A percentile compares a stretch with the other conserved stretches of the same genome.
Evolutionary conservation across 192 early-diverging fungal species (phyloP).

Genomic region (Glomus cerebriforme): DNA sequence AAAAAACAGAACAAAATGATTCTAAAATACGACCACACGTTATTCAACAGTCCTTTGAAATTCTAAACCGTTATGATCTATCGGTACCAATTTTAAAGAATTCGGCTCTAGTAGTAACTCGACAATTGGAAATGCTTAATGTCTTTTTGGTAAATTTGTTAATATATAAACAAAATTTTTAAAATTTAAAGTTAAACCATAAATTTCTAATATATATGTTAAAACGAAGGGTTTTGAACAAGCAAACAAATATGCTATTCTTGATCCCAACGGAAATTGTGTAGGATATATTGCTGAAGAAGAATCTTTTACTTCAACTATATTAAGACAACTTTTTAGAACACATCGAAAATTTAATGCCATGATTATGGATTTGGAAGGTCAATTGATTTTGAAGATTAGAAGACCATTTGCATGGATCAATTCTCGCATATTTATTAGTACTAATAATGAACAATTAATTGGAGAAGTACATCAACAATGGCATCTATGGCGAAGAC

Average conservation of each 20-base stretch:
- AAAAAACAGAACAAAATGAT: neutral
- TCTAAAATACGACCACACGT: neutral
- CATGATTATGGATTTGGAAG: conserved; percentile 67
- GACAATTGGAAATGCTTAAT: conserved; percentile 88
- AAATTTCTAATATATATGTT: neutral
- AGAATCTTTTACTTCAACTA: conserved; percentile 52
- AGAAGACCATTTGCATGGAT: conserved; percentile 72
- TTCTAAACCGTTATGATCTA: conserved; percentile 2
- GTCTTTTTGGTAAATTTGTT: conserved; percentile 50
- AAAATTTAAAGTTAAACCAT: neutral
- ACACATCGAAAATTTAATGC: conserved; percentile 80
- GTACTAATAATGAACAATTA: conserved; percentile 54
- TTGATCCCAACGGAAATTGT: conserved; percentile 61
- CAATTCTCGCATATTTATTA: conserved; percentile 75
- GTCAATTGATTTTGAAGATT: conserved; percentile 72
- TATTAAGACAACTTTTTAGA: conserved; percentile 71
- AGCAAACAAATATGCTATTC: conserved; percentile 84
- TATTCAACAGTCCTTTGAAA: neutral
- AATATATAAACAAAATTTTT: neutral
- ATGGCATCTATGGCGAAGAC: conserved; percentile 79
- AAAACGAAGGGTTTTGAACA: conserved; percentile 72
- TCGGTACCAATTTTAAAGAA: conserved; percentile 51
- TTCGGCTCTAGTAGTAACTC: conserved; percentile 62
- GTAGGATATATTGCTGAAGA: conserved; percentile 86
- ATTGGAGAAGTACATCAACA: conserved; percentile 87